Conservation (phyloP, 2,329 filamentous ascomycete species). For the Sodiomyces alkalinus region DNA sequence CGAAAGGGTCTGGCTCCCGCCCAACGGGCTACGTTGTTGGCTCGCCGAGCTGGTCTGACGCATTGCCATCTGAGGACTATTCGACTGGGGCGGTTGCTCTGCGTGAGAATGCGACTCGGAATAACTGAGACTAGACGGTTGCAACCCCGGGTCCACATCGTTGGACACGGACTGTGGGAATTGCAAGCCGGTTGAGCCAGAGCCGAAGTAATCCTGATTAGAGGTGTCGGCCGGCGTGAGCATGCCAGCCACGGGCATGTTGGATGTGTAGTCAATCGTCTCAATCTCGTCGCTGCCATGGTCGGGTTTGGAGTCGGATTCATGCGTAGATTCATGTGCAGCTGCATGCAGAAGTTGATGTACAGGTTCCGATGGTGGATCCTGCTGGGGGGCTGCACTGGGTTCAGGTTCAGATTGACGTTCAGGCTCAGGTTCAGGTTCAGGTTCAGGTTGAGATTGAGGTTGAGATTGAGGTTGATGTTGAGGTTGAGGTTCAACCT, state of each 20-base stretch:
- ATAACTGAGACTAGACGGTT: constrained; percentile 1
- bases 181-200: constrained; percentile 10
- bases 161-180: constrained; percentile 11
- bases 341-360: too few relatives aligned
- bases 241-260: constrained; percentile 14
- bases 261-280: constrained; percentile 6
- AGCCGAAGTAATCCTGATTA: constrained; percentile 14
- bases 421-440: constrained; percentile 3
- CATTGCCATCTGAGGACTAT: background rate
- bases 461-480: too few relatives aligned
- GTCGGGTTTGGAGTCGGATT: too few relatives aligned
- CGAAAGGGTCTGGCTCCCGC: background rate
- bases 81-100: background rate
- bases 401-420: background rate
- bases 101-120: background rate
- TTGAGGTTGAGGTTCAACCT: constrained; percentile 3
- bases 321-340: constrained; percentile 1
- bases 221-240: constrained; percentile 11
- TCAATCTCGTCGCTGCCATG: constrained; percentile 8
- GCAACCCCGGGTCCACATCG: constrained; percentile 1
- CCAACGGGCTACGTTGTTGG: background rate
- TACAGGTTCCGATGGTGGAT: too few relatives aligned
- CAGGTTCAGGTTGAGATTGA: background rate
- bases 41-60: background rate
- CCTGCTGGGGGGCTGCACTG: too few relatives aligned